A percentile compares a stretch with the other conserved stretches of the same genome.
phyloP scores from a whole-genome alignment of 2,329 filamentous ascomycete species.

The Coniochaeta sp. region DNA sequence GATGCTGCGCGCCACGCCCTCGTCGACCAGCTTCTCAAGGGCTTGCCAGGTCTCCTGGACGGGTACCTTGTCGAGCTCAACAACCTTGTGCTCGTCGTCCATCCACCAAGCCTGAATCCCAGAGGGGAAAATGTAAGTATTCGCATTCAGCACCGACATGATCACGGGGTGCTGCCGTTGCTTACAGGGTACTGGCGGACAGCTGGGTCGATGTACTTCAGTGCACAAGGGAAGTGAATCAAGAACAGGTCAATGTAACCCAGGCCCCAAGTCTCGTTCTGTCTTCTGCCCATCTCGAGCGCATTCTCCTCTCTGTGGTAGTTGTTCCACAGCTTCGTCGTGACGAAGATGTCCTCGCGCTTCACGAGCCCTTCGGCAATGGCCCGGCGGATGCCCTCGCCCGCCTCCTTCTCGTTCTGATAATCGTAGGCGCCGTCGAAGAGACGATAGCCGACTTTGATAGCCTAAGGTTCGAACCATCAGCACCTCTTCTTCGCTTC shows the following conservation, averaged over 20 bases:
- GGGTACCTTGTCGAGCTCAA: conserved; percentile 33
- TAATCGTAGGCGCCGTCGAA: conserved; percentile 51
- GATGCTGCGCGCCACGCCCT: conserved; percentile 48
- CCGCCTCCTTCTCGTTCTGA: conserved; percentile 59
- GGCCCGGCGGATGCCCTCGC: conserved; percentile 51
- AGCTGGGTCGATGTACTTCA: conserved; percentile 32
- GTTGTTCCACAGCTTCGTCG: conserved; percentile 62
- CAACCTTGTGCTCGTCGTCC: conserved; percentile 36
- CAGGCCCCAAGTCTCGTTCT: conserved; percentile 53
- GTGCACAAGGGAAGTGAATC: conserved; percentile 53
- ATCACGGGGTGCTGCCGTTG: no score
- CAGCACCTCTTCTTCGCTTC: background rate
- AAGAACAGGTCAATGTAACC: conserved; percentile 65
- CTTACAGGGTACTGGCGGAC: conserved; percentile 16
- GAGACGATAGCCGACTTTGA: conserved; percentile 45
- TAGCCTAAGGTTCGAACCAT: conserved; percentile 30
- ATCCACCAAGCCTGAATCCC: conserved; percentile 29
- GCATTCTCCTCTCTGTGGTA: conserved; percentile 56
- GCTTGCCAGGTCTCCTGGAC: conserved; percentile 52
- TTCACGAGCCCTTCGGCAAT: conserved; percentile 53
- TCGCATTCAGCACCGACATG: no score
- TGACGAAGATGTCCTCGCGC: conserved; percentile 57
- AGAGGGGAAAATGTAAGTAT: no score
- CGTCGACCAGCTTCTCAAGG: conserved; percentile 48
- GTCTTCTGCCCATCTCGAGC: conserved; percentile 49